Evolutionary conservation across 2,329 filamentous ascomycete species (phyloP), one percentile per base, ranked within the genome.

Genomic region (Cladophialophora psammophila): DNA sequence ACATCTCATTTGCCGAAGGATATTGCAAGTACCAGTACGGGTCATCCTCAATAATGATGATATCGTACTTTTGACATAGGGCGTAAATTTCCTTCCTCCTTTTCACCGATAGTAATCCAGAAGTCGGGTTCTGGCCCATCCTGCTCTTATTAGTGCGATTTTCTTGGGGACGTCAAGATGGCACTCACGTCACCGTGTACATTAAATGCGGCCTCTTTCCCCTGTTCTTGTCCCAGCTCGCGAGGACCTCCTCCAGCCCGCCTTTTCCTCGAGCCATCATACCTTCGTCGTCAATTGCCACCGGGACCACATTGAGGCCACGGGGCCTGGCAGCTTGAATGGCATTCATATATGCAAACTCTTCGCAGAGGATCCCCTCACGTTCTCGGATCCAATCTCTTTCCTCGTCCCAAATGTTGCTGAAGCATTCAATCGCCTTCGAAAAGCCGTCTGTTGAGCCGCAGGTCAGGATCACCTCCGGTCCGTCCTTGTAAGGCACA

Each of bases 11-110:
- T 0, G 91, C 89, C 0, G 91, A 91, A 0, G 93, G 92, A 78
- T 88, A 97, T 77, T 97, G 94, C 8, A 98, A 84, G 78, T 95
- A 94, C 92, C 93, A 97, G 81, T 97, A 97, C 5, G 94, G 94
- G 69, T 97, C 94, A 74, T 98, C 94, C 78, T 98, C 94, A 69
- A 96, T 81, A 71, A 97, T 97, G 74, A 97, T 87, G 69, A 97
- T 86, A 78, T 97, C 93, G 80, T 92, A 96, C 76, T 90, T 87
- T 76, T 88, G 88, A 79, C 91, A 95, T 13, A 97, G 77, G 18
- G 85, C 87, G 76, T 97, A 97, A 34, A 97, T 85, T 60, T 93
- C 88, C 73, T 87, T 90, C 63, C 92, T 87, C 48, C 94, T 88
- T 74, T 90, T 81, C 9, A 95, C 77, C 2, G 91, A 89, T 1